Evolutionary conservation across 192 early-diverging fungal species (phyloP).

Genomic region (Neocallimastix lanati): DNA sequence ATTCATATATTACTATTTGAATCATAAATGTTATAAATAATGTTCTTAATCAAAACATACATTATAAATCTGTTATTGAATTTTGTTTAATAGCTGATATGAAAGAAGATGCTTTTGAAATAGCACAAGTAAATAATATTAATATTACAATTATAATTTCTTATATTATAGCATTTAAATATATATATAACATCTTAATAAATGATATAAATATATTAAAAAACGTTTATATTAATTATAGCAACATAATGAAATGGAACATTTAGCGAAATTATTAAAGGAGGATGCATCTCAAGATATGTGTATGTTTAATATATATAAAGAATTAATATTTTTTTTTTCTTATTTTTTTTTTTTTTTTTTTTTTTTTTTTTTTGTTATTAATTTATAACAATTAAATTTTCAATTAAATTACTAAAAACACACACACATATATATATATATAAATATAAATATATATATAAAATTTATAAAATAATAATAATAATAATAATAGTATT

Average conservation of each 20-base stretch:
- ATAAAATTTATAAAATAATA: too few species aligned
- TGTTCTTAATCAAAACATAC: neutral
- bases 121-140: constrained; percentile 14
- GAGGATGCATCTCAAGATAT: constrained; percentile 16
- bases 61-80: constrained; percentile 27
- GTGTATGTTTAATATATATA: too few species aligned
- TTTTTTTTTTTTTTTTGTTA: too few species aligned
- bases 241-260: constrained; percentile 31
- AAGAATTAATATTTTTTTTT: too few species aligned
- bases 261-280: constrained; percentile 25
- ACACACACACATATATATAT: too few species aligned
- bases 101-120: constrained; percentile 30
- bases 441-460: neutral
- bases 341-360: too few species aligned
- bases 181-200: too few species aligned
- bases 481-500: constrained; percentile 4
- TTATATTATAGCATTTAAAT: neutral
- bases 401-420: too few species aligned
- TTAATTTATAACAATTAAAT: too few species aligned
- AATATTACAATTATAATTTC: neutral
- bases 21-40: too few species aligned
- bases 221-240: constrained; percentile 3
- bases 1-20: too few species aligned
- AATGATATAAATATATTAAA: neutral
- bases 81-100: constrained; percentile 35